These are phyloP conservation scores for Rhypophila decipiens DNA, from an alignment of 495 filamentous ascomycete species.

Conservation along the genomic window DNA sequence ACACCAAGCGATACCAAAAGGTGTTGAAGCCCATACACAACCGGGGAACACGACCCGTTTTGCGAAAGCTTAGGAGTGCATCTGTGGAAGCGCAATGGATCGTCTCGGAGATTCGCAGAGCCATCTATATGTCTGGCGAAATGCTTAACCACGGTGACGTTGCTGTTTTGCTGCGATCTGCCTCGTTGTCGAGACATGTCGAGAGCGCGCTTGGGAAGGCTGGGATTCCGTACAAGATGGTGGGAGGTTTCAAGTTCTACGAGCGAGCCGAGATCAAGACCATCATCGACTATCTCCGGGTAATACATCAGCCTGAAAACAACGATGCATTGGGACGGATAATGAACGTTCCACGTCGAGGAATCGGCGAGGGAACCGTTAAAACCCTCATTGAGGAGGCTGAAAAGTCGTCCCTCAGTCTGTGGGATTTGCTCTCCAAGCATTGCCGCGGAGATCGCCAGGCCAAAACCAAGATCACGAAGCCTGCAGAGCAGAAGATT, in stretches of 20 bases:
- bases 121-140: constrained; percentile 61
- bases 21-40: constrained; percentile 73
- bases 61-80: constrained; percentile 70
- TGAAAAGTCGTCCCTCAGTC: constrained; percentile 56
- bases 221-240: constrained; percentile 90
- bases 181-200: constrained; percentile 74
- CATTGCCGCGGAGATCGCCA: constrained; percentile 63
- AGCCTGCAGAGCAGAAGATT: constrained; percentile 54
- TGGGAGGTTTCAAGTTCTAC: constrained; percentile 85
- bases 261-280: constrained; percentile 88
- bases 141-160: constrained; percentile 72
- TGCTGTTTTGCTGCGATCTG: constrained; percentile 80
- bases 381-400: constrained; percentile 67
- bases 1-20: constrained; percentile 71
- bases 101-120: constrained; percentile 73
- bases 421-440: constrained; percentile 69
- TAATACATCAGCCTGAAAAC: constrained; percentile 78
- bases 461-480: constrained; percentile 62
- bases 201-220: constrained; percentile 78
- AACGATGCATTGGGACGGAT: constrained; percentile 83
- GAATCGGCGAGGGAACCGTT: constrained; percentile 76
- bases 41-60: constrained; percentile 73
- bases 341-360: constrained; percentile 77
- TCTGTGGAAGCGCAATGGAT: constrained; percentile 81
- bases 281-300: constrained; percentile 80